Percentiles rank a stretch among this genome's conserved stretches.
phyloP scores from a whole-genome alignment of 305 asterid genomes.

The Fraxinus angustifolia region DNA sequence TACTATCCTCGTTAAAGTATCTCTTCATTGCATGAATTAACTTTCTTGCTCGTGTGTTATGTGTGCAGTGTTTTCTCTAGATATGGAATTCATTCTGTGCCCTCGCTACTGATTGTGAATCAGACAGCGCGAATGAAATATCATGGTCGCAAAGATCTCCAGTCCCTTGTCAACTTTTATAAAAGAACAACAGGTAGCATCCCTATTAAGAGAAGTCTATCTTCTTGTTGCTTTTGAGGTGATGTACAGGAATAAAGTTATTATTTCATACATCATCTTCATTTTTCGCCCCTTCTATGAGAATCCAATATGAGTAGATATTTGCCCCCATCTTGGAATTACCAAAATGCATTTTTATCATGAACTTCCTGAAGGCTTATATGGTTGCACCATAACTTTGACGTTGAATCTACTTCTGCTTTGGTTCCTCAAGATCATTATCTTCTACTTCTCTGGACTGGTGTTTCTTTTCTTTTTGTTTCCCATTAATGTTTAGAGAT shows the following conservation, averaged over 20 bases:
- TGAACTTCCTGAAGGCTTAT: constrained; percentile 12
- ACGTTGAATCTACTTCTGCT: neutral
- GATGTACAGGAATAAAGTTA: neutral
- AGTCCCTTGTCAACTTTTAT: constrained; percentile 49
- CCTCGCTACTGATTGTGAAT: constrained; percentile 52
- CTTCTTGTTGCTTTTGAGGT: neutral
- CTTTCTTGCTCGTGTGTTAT: neutral
- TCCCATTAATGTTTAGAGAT: neutral
- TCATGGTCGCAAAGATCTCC: constrained; percentile 55
- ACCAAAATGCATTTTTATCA: neutral
- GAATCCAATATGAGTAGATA: neutral
- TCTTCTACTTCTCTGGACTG: neutral
- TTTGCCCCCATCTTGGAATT: neutral
- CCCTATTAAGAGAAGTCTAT: neutral
- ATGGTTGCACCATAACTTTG: neutral
- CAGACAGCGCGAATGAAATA: constrained; percentile 38
- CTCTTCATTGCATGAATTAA: constrained; percentile 8
- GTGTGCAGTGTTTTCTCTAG: constrained; percentile 58
- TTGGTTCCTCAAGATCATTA: neutral
- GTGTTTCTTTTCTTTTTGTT: neutral
- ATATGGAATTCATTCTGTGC: constrained; percentile 73
- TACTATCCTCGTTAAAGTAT: neutral
- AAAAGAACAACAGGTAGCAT: constrained; percentile 53
- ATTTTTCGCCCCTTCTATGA: neutral
- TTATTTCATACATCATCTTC: neutral